Percentiles rank a stretch among this genome's conserved stretches.
phyloP scores from a whole-genome alignment of 108 stramenopile species.

The Conticribra weissflogii region DNA sequence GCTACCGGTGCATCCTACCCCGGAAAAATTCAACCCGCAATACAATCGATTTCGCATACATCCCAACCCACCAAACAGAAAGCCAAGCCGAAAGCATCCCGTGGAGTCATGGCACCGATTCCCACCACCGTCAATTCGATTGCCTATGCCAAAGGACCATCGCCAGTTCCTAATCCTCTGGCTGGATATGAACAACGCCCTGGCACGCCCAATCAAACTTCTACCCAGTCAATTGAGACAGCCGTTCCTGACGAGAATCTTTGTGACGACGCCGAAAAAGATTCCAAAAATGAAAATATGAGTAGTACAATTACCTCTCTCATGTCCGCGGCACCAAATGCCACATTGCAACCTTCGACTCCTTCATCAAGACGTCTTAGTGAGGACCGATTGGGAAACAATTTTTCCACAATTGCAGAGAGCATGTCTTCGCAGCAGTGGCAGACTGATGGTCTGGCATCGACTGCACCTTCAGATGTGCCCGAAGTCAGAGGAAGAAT shows the following conservation, averaged over 20 bases:
- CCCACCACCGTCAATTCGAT: constrained; percentile 4
- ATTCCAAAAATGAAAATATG: neutral
- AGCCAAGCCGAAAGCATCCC: neutral
- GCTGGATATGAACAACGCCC: constrained; percentile 42
- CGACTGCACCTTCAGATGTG: constrained; percentile 10
- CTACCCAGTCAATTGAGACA: too few species aligned
- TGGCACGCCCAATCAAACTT: too few species aligned
- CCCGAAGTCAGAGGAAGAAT: constrained; percentile 46
- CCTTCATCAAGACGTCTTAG: constrained; percentile 1
- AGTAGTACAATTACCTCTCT: constrained; percentile 21
- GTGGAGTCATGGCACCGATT: constrained; percentile 1
- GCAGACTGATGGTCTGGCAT: constrained; percentile 23
- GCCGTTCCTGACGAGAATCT: too few species aligned
- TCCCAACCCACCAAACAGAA: neutral
- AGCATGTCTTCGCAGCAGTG: constrained; percentile 25
- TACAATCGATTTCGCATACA: too few species aligned
- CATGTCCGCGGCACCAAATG: constrained; percentile 25
- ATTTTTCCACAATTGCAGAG: constrained; percentile 16
- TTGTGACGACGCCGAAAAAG: too few species aligned
- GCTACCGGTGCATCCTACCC: too few species aligned
- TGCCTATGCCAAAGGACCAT: neutral
- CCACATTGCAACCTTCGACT: neutral
- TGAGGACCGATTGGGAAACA: neutral
- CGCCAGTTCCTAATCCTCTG: constrained; percentile 69
- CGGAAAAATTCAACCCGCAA: neutral